phyloP scores from a whole-genome alignment of 306 rosid species.

The Ceratonia siliqua region DNA sequence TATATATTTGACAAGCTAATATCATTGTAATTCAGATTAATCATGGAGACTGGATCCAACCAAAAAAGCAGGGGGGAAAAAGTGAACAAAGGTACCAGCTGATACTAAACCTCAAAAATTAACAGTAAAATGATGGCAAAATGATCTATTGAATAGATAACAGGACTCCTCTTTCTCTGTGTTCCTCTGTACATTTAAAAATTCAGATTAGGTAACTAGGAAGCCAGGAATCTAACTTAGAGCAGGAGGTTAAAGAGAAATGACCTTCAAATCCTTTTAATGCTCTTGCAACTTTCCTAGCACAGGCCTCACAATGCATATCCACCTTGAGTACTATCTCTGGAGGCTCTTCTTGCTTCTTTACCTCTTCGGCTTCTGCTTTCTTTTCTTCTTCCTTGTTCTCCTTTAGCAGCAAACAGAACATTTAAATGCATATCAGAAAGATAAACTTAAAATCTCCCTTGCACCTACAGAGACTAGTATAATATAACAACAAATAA shows the following conservation, averaged over 20 bases:
- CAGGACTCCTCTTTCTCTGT: background rate
- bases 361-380: slow-evolving; percentile 46
- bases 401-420: slow-evolving; percentile 40
- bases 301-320: slow-evolving; percentile 98
- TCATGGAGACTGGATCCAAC: slow-evolving; percentile 27
- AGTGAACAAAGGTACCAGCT: slow-evolving; percentile 27
- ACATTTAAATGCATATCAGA: slow-evolving; percentile 1
- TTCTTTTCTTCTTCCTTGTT: slow-evolving; percentile 42
- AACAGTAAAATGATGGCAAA: background rate
- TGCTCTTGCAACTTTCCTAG: slow-evolving; percentile 85
- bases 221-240: background rate
- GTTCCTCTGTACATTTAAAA: background rate
- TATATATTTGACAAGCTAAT: slow-evolving; percentile 18
- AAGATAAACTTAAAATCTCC: background rate
- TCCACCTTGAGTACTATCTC: slow-evolving; percentile 89
- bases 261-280: slow-evolving; percentile 90
- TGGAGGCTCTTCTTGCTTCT: slow-evolving; percentile 52
- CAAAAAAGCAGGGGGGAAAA: slow-evolving; percentile 18
- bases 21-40: slow-evolving; percentile 36
- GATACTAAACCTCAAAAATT: slow-evolving; percentile 12
- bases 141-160: background rate
- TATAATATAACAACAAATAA: background rate
- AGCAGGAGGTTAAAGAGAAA: slow-evolving; percentile 5
- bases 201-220: background rate
- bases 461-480: background rate